Base-by-base conservation (phyloP, 192 early-diverging fungal genomes). In the Entomortierella chlamydospora region DNA sequence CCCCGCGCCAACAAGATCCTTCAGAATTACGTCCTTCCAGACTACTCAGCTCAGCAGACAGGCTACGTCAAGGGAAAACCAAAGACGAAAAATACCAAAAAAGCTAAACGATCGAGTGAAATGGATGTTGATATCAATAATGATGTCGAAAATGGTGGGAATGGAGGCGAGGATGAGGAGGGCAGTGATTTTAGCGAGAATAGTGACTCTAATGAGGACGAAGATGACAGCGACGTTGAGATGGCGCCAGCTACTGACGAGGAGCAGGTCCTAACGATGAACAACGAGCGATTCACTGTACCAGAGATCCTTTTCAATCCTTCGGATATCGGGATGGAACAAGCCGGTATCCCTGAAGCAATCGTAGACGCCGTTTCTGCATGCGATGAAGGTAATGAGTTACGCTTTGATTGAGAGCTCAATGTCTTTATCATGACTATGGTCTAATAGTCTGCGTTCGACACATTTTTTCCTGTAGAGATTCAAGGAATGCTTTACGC, bases 301-400 rank as follows among this genome's bases (percentile, higher is more conserved):
- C 91, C 92, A n/a, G 92, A 94, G 58, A 83, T 92, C 34, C 74
- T 94, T 8, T 90, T 94, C 57, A 73, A 92, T 78, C 92, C 92
- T 6, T 89, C 90, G 8, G 91, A 94, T 79, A 91, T 94, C 63
- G 92, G 92, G 72, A 82, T 79, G 80, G 62, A 88, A 17, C 92
- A 94, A 70, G 90, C 87, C 5, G 92, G 92, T 9, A 85, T 94
- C 23, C 83, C 90, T 0, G 92, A 94, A 69, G 84, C 91, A 13
- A 86, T 92, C 56, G 78, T 85, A 15, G 86, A 90, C 37, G 72
- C 82, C 17, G 81, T 91, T 25, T 61, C 81, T 15, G 71, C 83
- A 12, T 87, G 83, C 43, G 83, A 85, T 70, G 57, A 79, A 64
- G 85, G 89, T 90, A 82, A 41, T 25, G 25, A 15, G 11, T 50